Evolutionary conservation across 108 stramenopile species (phyloP), one percentile per base, ranked within the genome.

Genomic region (Nitzschia inconspicua): DNA sequence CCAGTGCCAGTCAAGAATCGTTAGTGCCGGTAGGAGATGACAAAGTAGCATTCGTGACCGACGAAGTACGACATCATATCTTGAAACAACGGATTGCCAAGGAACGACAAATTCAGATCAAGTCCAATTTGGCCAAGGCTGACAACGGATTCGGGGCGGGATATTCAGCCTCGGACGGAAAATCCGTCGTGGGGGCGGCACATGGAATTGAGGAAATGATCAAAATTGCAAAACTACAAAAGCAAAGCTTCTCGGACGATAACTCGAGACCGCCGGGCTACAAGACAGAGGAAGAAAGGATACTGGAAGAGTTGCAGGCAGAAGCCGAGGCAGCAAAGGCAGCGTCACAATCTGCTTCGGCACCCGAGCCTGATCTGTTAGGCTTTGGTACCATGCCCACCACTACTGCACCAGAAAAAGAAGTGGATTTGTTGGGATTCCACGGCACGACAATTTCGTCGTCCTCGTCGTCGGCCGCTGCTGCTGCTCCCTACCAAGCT

Each of bases 121-220:
- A 65, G 43, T 63, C 59, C n/a, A 85, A 85, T 47, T 43, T 85
- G 1, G 75, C 66, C 32, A 78, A 85, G 34, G 60, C 58, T 30
- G 78, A 73, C 11, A 63, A 73, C 37, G 84, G 76, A n/a, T 85
- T 81, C 54, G 84, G 84, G 31, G 65, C 63, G 35, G 80, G 80
- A 3, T 84, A 77, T 41, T 60, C 27, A 0, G 44, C 72, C 49
- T 54, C 47, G 30, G 72, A 78, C 55, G 84, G 80, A 0, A 67
- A 70, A 35, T 57, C 36, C 0, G 75, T 82, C 22, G 80, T 85
- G 7, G 84, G 84, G 28, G 84, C 84, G 16, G 80, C 84, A 2
- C 84, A 85, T 63, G 62, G 71, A 0, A 65, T 82, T 16, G 84
- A 85, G 25, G 84, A 85, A 73, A 85, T 85, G 84, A 55, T 85